Conservation (phyloP, 2,329 filamentous ascomycete genomes). For the Tolypocladium cylindrosporum region DNA sequence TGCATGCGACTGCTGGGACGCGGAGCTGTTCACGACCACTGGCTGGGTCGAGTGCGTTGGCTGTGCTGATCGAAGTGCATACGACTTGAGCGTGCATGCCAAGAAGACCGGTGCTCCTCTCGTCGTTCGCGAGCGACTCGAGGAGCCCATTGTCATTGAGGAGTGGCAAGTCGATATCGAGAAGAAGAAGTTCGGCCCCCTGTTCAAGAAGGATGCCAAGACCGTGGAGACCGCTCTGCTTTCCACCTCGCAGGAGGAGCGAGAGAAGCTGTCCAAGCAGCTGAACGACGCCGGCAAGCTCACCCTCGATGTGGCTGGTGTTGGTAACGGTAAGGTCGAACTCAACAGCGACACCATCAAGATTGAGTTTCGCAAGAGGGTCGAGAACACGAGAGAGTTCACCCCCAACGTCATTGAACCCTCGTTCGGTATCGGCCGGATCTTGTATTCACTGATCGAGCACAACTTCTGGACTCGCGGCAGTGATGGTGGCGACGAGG, state of each 20-base stretch:
- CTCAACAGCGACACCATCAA: slow-evolving; percentile 69
- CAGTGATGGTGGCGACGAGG: slow-evolving; percentile 53
- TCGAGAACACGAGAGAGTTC: slow-evolving; percentile 80
- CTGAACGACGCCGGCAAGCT: slow-evolving; percentile 67
- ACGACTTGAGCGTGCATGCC: slow-evolving; percentile 84
- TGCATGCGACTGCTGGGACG: slow-evolving; percentile 95
- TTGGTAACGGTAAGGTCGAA: slow-evolving; percentile 64
- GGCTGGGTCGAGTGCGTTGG: slow-evolving; percentile 99
- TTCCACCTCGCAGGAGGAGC: slow-evolving; percentile 67
- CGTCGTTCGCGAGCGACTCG: slow-evolving; percentile 71
- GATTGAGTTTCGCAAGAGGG: slow-evolving; percentile 74
- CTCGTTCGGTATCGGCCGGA: slow-evolving; percentile 92
- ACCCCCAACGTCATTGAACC: slow-evolving; percentile 95
- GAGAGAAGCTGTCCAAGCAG: slow-evolving; percentile 67
- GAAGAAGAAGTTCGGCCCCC: slow-evolving; percentile 92
- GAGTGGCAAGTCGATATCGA: slow-evolving; percentile 83
- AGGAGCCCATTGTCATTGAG: slow-evolving; percentile 69
- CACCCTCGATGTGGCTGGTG: slow-evolving; percentile 59
- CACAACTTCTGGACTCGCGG: slow-evolving; percentile 88
- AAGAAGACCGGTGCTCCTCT: slow-evolving; percentile 86
- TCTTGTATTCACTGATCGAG: slow-evolving; percentile 87
- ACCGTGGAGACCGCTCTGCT: slow-evolving; percentile 71
- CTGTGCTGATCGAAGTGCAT: slow-evolving; percentile 90
- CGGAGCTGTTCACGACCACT: slow-evolving; percentile 80
- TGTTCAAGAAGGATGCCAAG: slow-evolving; percentile 92